phyloP scores from a whole-genome alignment of 257 asterid genomes.

The Lycium ferocissimum region DNA sequence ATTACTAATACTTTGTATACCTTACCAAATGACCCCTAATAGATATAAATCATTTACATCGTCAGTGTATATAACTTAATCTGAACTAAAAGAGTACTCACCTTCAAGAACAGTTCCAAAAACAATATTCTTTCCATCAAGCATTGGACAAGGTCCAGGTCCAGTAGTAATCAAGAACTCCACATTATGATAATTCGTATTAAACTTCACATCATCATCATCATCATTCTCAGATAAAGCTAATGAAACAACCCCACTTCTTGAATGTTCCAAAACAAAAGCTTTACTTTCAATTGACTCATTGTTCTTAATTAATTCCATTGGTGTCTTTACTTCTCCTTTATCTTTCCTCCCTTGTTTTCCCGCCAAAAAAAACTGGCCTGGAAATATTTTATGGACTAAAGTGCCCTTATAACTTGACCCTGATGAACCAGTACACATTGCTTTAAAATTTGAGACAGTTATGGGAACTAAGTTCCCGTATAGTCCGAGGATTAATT shows the following conservation, averaged over 20 bases:
- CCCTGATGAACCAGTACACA: constrained; percentile 77
- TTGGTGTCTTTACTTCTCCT: constrained; percentile 82
- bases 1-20: no score
- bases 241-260: constrained; percentile 74
- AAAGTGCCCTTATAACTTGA: constrained; percentile 82
- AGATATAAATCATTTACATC: background rate
- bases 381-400: constrained; percentile 79
- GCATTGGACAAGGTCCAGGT: constrained; percentile 91
- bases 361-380: constrained; percentile 82
- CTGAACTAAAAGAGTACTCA: constrained; percentile 32
- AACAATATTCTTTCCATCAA: constrained; percentile 81
- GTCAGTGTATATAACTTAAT: background rate
- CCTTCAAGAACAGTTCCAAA: constrained; percentile 94
- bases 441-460: constrained; percentile 81
- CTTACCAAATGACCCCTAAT: no score
- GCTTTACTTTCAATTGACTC: constrained; percentile 75
- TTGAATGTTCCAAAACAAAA: constrained; percentile 68
- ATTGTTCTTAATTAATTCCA: constrained; percentile 55
- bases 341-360: constrained; percentile 81
- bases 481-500: constrained; percentile 78
- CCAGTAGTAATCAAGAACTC: constrained; percentile 95
- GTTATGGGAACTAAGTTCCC: constrained; percentile 85
- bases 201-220: constrained; percentile 72
- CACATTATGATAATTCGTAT: constrained; percentile 78
- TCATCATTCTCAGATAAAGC: constrained; percentile 91